Conservation (phyloP, 2,329 filamentous ascomycete genomes). For the Penicillium sp. region DNA sequence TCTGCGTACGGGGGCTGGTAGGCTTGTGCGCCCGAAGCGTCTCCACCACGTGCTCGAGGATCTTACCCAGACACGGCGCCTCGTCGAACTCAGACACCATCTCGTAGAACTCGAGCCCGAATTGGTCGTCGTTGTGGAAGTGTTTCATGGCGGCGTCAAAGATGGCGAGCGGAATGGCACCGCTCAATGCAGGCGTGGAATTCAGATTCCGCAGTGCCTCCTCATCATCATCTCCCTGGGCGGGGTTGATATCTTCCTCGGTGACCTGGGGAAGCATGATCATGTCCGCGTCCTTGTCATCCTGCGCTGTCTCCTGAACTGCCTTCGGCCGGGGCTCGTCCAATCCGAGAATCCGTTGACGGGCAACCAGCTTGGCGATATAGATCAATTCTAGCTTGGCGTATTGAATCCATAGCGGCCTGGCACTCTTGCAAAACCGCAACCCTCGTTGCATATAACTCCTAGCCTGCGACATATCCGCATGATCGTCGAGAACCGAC, state of each 20-base stretch:
- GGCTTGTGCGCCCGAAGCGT: conserved; percentile 59
- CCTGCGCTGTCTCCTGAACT: conserved; percentile 32
- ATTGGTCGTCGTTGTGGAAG: conserved; percentile 60
- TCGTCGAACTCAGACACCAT: conserved; percentile 68
- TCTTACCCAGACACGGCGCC: conserved; percentile 59
- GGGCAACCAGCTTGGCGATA: conserved; percentile 71
- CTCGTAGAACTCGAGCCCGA: conserved; percentile 74
- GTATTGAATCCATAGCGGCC: conserved; percentile 80
- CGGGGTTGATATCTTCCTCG: conserved; percentile 58
- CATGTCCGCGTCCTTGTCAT: conserved; percentile 52
- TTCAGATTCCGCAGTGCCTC: conserved; percentile 60
- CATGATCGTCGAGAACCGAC: conserved; percentile 69
- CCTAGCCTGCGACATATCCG: conserved; percentile 80
- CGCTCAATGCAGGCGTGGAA: conserved; percentile 75
- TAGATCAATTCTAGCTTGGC: conserved; percentile 89
- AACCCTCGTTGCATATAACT: conserved; percentile 85
- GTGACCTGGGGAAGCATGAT: conserved; percentile 57
- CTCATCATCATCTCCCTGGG: conserved; percentile 50
- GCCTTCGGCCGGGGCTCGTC: conserved; percentile 44
- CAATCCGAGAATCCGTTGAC: conserved; percentile 63
- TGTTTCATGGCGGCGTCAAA: conserved; percentile 83
- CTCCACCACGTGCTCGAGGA: conserved; percentile 68
- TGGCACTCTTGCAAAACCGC: conserved; percentile 76
- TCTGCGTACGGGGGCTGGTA: conserved; percentile 58
- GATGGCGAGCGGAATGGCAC: conserved; percentile 89